These are phyloP conservation scores for Claviceps spartinae DNA, from an alignment of 2,329 filamentous ascomycete genomes.

Conservation along the genomic window DNA sequence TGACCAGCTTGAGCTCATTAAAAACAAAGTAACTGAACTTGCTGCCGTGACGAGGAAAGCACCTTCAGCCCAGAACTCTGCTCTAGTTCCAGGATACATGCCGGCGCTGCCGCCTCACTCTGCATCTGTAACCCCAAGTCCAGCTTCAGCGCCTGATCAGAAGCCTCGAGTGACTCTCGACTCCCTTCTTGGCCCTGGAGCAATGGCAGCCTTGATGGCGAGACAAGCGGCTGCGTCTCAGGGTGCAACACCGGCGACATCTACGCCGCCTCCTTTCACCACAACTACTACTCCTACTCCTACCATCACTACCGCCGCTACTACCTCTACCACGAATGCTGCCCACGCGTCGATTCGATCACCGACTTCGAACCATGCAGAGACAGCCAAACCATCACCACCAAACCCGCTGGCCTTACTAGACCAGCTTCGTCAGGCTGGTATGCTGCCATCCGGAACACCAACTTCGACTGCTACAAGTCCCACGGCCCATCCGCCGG, in stretches of 20 bases:
- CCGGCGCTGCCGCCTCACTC: slow-evolving; percentile 15
- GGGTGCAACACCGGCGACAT: slow-evolving; percentile 25
- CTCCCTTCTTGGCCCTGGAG: slow-evolving; percentile 44
- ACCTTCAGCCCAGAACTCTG: slow-evolving; percentile 26
- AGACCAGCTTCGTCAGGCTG: slow-evolving; percentile 53
- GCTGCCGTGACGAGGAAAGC: slow-evolving; percentile 47
- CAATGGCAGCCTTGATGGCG: slow-evolving; percentile 45
- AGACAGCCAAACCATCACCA: slow-evolving; percentile 20
- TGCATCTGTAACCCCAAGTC: slow-evolving; percentile 19
- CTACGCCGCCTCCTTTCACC: slow-evolving; percentile 20
- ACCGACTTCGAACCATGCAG: slow-evolving; percentile 31
- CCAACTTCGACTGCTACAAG: slow-evolving; percentile 23
- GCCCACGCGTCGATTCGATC: slow-evolving; percentile 29
- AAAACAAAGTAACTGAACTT: slow-evolving; percentile 71
- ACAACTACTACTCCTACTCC: slow-evolving; percentile 4
- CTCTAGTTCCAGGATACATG: slow-evolving; percentile 26
- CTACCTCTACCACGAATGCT: background rate
- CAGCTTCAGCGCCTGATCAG: slow-evolving; percentile 18
- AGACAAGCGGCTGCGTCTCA: slow-evolving; percentile 38
- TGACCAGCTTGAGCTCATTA: slow-evolving; percentile 73
- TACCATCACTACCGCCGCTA: slow-evolving; percentile 8
- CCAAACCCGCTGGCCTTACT: slow-evolving; percentile 46
- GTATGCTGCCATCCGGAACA: slow-evolving; percentile 41
- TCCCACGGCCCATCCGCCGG: slow-evolving; percentile 16
- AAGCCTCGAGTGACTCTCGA: slow-evolving; percentile 37